Conservation (phyloP, 495 filamentous ascomycete species). For the Podospora pseudopauciseta region DNA sequence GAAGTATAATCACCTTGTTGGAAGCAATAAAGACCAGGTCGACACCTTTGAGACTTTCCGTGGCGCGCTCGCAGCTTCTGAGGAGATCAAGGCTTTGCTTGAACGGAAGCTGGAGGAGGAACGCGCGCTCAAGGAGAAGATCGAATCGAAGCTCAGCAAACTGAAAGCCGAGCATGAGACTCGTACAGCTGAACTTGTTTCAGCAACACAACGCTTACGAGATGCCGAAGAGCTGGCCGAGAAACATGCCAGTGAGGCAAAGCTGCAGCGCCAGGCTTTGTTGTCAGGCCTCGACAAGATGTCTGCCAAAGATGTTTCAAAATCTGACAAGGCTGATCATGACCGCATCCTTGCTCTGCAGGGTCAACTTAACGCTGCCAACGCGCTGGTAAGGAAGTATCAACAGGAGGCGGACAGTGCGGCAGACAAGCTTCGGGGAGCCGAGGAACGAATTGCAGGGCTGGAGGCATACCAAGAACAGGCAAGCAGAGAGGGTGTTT, state of each 20-base stretch:
- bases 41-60: constrained; percentile 69
- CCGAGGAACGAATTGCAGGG: constrained; percentile 93
- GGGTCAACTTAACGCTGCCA: constrained; percentile 72
- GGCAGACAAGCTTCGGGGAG: constrained; percentile 81
- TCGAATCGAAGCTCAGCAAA: constrained; percentile 77
- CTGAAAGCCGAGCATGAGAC: constrained; percentile 84
- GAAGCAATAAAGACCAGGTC: constrained; percentile 66
- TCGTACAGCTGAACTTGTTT: constrained; percentile 74
- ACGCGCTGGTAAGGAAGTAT: constrained; percentile 75
- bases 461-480: constrained; percentile 97
- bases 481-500: constrained; percentile 84
- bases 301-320: constrained; percentile 47
- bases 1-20: constrained; percentile 64
- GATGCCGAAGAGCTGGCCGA: constrained; percentile 92
- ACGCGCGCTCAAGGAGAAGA: constrained; percentile 63
- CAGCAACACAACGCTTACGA: constrained; percentile 64
- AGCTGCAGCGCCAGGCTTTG: constrained; percentile 78
- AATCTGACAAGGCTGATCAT: constrained; percentile 54
- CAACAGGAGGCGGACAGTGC: constrained; percentile 86
- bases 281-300: constrained; percentile 77
- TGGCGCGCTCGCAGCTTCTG: constrained; percentile 73
- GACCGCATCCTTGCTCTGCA: constrained; percentile 78
- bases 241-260: constrained; percentile 79
- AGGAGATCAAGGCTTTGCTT: constrained; percentile 67
- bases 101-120: constrained; percentile 86